Evolutionary conservation across 1,139 yeast species (phyloP).

Genomic region (Protomyces gravidus): DNA sequence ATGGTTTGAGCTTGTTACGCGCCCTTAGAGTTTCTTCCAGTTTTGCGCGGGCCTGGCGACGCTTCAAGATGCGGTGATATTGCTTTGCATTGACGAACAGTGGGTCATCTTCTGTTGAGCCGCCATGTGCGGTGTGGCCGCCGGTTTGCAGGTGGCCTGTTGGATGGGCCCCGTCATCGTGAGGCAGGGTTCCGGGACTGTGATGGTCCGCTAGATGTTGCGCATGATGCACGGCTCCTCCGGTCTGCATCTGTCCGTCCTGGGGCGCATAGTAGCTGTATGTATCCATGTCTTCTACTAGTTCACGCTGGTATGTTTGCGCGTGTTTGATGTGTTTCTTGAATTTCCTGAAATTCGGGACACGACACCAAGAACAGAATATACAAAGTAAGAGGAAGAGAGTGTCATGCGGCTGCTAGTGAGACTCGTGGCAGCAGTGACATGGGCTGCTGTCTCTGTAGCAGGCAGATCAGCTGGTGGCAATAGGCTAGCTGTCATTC

Average conservation of each 20-base stretch:
- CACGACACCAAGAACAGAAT: background rate
- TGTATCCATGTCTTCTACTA: background rate
- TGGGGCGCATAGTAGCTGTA: background rate
- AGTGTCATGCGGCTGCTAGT: background rate
- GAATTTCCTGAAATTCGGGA: no score
- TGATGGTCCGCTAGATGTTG: background rate
- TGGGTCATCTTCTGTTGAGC: conserved; percentile 61
- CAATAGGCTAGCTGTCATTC: conserved; percentile 41
- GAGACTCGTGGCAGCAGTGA: background rate
- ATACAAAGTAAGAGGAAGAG: no score
- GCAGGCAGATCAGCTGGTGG: conserved; percentile 33
- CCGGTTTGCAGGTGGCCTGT: no score
- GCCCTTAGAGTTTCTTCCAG: conserved; percentile 71
- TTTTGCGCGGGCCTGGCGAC: conserved; percentile 90
- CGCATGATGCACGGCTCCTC: background rate
- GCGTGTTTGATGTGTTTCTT: background rate
- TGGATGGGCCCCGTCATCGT: no score
- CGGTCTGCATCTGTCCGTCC: background rate
- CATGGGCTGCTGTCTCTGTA: background rate
- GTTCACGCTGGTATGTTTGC: background rate
- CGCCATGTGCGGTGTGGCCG: background rate
- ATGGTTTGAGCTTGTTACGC: conserved; percentile 71
- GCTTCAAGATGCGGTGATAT: conserved; percentile 85
- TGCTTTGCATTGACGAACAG: conserved; percentile 97
- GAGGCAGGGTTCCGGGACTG: background rate